phyloP scores from a whole-genome alignment of 257 asterid genomes.

The Nicotiana benthamiana region DNA sequence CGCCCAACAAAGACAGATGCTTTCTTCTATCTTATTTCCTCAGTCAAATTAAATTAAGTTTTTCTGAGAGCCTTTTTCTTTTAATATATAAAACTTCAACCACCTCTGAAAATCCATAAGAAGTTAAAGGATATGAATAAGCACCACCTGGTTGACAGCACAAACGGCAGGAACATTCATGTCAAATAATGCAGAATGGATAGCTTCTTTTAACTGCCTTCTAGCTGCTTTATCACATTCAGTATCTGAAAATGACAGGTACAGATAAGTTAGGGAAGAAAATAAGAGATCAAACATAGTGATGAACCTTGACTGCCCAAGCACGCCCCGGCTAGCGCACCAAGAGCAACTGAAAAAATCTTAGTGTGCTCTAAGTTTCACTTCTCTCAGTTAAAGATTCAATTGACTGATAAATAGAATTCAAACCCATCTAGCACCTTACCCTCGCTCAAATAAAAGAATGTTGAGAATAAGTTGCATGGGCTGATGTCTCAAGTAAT shows the following conservation, averaged over 20 bases:
- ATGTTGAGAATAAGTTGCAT: background rate
- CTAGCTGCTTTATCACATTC: slow-evolving; percentile 69
- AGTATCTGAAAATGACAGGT: slow-evolving; percentile 41
- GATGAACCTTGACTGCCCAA: background rate
- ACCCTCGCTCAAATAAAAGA: background rate
- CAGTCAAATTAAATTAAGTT: background rate
- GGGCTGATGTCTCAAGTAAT: background rate
- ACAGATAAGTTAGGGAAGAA: background rate
- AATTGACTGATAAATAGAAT: background rate
- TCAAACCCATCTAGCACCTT: background rate
- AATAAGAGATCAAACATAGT: background rate
- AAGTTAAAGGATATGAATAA: background rate
- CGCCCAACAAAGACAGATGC: background rate
- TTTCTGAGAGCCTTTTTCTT: background rate
- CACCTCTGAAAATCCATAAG: background rate
- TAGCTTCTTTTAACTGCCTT: slow-evolving; percentile 69
- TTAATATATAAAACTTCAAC: background rate
- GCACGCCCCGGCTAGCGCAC: background rate
- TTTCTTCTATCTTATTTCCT: background rate
- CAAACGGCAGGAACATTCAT: slow-evolving; percentile 96
- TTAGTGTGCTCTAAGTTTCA: background rate
- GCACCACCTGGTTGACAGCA: slow-evolving; percentile 83
- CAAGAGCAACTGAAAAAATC: background rate
- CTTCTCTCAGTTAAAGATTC: background rate
- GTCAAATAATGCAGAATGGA: slow-evolving; percentile 74